These are phyloP conservation scores for Xylaria scruposa DNA, from an alignment of 495 filamentous ascomycete genomes.

Conservation along the genomic window DNA sequence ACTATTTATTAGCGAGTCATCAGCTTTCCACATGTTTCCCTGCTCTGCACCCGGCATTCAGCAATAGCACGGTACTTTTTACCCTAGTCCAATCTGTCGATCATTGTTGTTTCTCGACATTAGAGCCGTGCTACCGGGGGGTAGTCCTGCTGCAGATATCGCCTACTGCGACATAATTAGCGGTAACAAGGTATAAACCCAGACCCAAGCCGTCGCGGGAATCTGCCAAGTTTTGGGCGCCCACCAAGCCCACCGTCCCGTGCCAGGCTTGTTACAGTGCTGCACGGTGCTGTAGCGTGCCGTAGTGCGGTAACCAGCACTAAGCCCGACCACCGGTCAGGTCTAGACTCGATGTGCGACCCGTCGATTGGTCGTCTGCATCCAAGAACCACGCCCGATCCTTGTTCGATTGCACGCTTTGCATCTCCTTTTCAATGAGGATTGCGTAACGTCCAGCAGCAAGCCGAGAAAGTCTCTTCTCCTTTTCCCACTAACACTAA, in stretches of 20 bases:
- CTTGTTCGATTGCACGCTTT: constrained; percentile 12
- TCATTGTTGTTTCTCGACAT: not conserved
- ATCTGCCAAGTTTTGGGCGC: not conserved
- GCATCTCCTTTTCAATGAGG: constrained; percentile 14
- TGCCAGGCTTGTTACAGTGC: not conserved
- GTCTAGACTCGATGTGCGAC: constrained; percentile 13
- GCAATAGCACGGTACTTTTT: constrained; percentile 2
- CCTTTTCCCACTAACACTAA: not conserved
- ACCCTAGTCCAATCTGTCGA: not conserved
- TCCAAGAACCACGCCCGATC: constrained; percentile 11
- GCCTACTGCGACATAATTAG: not conserved
- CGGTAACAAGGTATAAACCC: not conserved
- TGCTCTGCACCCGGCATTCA: not conserved
- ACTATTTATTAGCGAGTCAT: not conserved
- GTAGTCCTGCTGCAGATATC: not conserved
- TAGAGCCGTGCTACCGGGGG: constrained; percentile 1
- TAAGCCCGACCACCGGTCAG: not conserved
- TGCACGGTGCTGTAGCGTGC: not conserved
- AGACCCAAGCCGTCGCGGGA: not conserved
- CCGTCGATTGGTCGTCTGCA: constrained; percentile 11
- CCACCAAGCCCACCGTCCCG: too few species aligned
- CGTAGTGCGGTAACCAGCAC: not conserved
- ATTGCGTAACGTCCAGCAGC: constrained; percentile 23
- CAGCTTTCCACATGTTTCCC: not conserved
- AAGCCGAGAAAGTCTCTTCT: not conserved